Conservation (phyloP, 2,329 filamentous ascomycete species). For the Xylaria sp. region DNA sequence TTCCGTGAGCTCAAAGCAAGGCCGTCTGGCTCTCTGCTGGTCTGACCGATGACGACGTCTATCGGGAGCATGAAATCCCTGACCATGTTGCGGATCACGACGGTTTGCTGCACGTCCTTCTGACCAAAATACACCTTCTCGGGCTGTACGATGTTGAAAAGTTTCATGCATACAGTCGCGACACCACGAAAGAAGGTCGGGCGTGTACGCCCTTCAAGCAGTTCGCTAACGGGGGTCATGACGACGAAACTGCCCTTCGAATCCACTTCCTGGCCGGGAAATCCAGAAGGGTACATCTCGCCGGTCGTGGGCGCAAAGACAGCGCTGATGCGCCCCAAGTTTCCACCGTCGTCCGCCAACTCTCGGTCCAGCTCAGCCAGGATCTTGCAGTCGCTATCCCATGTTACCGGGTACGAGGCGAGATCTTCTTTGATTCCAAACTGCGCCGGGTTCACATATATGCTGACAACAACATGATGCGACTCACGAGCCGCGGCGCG, state of each 20-base stretch:
- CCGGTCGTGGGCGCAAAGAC: slow-evolving; percentile 86
- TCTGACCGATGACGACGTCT: slow-evolving; percentile 77
- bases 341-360: slow-evolving; percentile 68
- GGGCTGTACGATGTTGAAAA: slow-evolving; percentile 84
- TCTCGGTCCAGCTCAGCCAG: slow-evolving; percentile 76
- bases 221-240: slow-evolving; percentile 82
- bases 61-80: slow-evolving; percentile 85
- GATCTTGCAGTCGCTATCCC: slow-evolving; percentile 77
- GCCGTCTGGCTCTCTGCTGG: slow-evolving; percentile 80
- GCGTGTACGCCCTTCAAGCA: slow-evolving; percentile 84
- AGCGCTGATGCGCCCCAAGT: slow-evolving; percentile 77
- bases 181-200: slow-evolving; percentile 98
- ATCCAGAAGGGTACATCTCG: slow-evolving; percentile 89
- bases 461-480: slow-evolving; percentile 86
- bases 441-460: slow-evolving; percentile 97
- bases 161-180: slow-evolving; percentile 94
- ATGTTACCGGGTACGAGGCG: slow-evolving; percentile 87
- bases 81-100: slow-evolving; percentile 87
- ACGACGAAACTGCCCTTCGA: slow-evolving; percentile 90
- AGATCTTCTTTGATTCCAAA: slow-evolving; percentile 92
- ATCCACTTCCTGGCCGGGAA: slow-evolving; percentile 74
- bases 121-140: slow-evolving; percentile 92
- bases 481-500: slow-evolving; percentile 85
- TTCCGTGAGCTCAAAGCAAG: slow-evolving; percentile 93
- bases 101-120: slow-evolving; percentile 97